phyloP scores from a whole-genome alignment of 768 basidiomycete genomes.

The Strobilomyces echinocephalus region DNA sequence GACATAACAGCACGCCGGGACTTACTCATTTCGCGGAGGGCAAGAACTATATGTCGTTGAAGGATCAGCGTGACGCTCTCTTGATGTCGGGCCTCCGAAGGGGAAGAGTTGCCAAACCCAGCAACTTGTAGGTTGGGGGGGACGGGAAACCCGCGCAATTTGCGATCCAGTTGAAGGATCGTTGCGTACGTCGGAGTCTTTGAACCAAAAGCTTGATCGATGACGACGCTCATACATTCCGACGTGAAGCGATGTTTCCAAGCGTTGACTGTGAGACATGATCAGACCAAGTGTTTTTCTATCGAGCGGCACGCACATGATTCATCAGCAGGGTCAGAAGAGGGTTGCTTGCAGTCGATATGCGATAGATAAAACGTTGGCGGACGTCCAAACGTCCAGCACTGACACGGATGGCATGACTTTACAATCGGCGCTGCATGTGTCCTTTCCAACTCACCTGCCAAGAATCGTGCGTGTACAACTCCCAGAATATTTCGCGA shows the following conservation, averaged over 20 bases:
- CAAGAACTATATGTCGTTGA: constrained; percentile 64
- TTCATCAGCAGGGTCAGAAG: constrained; percentile 46
- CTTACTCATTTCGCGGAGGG: constrained; percentile 67
- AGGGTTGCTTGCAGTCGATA: constrained; percentile 62
- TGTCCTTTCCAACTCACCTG: constrained; percentile 21
- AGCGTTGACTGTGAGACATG: constrained; percentile 43
- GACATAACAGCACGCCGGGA: constrained; percentile 11
- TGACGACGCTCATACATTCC: constrained; percentile 64
- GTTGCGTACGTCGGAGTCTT: constrained; percentile 65
- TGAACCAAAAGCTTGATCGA: constrained; percentile 69
- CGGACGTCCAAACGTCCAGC: constrained; percentile 65
- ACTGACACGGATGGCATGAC: constrained; percentile 37
- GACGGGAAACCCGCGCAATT: constrained; percentile 63
- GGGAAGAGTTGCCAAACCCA: constrained; percentile 54
- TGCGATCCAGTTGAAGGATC: constrained; percentile 62
- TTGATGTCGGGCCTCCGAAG: constrained; percentile 37
- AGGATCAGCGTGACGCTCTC: constrained; percentile 43
- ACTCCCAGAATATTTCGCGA: constrained; percentile 67
- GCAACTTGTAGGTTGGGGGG: constrained; percentile 62
- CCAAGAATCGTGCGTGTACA: constrained; percentile 36
- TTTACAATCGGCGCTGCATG: constrained; percentile 21
- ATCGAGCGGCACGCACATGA: constrained; percentile 43
- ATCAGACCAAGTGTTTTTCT: constrained; percentile 2
- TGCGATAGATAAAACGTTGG: constrained; percentile 65
- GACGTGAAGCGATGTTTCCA: constrained; percentile 70